Base-by-base conservation (phyloP, 257 asterid genomes). In the Lavandula angustifolia region DNA sequence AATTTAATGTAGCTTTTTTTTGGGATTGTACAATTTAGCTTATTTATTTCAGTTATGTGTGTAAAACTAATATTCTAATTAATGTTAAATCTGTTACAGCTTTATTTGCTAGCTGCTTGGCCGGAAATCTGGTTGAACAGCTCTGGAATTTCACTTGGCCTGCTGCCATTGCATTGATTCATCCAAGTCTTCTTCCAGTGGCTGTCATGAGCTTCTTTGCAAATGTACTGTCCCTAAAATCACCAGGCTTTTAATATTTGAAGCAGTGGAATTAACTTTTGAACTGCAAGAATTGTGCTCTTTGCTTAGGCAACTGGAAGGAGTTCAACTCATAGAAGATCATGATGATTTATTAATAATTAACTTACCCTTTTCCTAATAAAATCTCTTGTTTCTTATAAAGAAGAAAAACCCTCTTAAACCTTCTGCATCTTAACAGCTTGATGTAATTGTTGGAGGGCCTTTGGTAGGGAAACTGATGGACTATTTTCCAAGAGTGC, bases 111-210 rank as follows among this genome's bases (percentile, higher is more conserved):
- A 84, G 90, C 84, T 94, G 96, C 81, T 74, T 90, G 75, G 97
- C 91, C 70, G 99, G 95, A 73, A 87, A 86, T 81, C 73, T 83
- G 85, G 97, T 90, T 75, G 99, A 94, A 78, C 97, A 94, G 79
- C 96, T 94, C 8, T 90, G 99, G 99, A 89, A 70, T 80, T 90
- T 94, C 35, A 86, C 97, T 64, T 94, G 95, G 88, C 99, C 99
- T 60, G 94, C 90, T 67, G 81, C 99, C 69, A 85, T 94, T 78
- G 96, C 96, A 47, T 70, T 90, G 83, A 80, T 87, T 67, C 96
- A 86, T 75, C 87, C 92, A 40, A 90, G 97, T 66, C 97, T 89
- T 82, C 97, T 86, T 76, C 96, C 99, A 64, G 97, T 94, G 49
- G 99, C 99, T 75, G 74, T 83, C 42, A 78, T 84, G 78, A 87